Percentiles rank a stretch among this genome's conserved stretches.
These are phyloP conservation scores for Wickerhamiella brachini DNA, from an alignment of 805 yeast genomes.

Conservation along the genomic window DNA sequence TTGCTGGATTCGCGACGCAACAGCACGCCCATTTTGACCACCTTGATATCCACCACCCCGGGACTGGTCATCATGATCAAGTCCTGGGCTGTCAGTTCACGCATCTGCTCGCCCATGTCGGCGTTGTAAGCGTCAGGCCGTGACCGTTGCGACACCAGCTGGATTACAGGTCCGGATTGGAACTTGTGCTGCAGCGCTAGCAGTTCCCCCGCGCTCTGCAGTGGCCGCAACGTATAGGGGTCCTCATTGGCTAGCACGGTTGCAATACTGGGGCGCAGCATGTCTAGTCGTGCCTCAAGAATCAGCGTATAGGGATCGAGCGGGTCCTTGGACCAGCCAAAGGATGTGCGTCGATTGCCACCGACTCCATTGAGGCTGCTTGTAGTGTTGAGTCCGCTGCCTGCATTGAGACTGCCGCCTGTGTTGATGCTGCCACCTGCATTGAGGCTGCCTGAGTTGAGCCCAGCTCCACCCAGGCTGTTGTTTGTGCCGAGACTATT, in stretches of 20 bases:
- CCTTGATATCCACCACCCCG: slow-evolving; percentile 26
- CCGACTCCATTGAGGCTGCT: too few species aligned
- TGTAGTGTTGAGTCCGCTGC: too few species aligned
- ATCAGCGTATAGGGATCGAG: slow-evolving; percentile 27
- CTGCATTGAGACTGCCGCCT: too few species aligned
- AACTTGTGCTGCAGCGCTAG: slow-evolving; percentile 1
- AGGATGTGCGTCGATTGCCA: slow-evolving; percentile 24
- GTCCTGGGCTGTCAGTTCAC: slow-evolving; percentile 15
- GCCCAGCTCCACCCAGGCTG: too few species aligned
- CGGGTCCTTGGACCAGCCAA: slow-evolving; percentile 20
- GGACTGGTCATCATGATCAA: slow-evolving; percentile 21
- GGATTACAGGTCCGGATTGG: slow-evolving; percentile 14
- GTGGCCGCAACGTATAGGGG: background rate
- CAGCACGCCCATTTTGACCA: slow-evolving; percentile 28
- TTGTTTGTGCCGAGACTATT: too few species aligned
- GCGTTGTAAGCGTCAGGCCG: slow-evolving; percentile 25
- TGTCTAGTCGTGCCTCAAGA: slow-evolving; percentile 23
- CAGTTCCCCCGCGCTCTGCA: slow-evolving; percentile 2
- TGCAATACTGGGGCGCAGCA: slow-evolving; percentile 23
- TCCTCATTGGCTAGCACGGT: slow-evolving; percentile 11
- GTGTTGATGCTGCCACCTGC: too few species aligned
- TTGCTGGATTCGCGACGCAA: slow-evolving; percentile 23
- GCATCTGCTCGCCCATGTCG: slow-evolving; percentile 1
- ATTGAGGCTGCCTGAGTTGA: too few species aligned
- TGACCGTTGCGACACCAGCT: slow-evolving; percentile 26